These are phyloP conservation scores for Globisporangium spiculum DNA, from an alignment of 352 stramenopile genomes.

Conservation along the genomic window DNA sequence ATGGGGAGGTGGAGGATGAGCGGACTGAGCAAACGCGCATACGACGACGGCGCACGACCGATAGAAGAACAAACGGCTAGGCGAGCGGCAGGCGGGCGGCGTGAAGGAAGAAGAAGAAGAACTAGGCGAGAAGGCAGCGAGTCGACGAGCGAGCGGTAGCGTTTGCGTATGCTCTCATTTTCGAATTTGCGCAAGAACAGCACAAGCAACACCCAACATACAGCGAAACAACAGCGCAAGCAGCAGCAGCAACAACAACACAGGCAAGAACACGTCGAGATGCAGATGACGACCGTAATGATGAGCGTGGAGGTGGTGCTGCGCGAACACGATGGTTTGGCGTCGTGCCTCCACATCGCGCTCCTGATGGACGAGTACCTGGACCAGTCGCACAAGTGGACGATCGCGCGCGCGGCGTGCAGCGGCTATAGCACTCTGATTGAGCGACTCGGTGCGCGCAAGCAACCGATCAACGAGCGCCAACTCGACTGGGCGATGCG, in stretches of 20 bases:
- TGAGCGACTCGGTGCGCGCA: constrained; percentile 36
- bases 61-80: neutral
- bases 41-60: constrained; percentile 2
- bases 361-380: constrained; percentile 48
- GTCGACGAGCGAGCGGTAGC: neutral
- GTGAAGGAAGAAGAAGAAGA: neutral
- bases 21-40: neutral
- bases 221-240: neutral
- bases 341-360: constrained; percentile 42
- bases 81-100: neutral
- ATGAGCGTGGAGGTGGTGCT: constrained; percentile 41
- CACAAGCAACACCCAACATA: neutral
- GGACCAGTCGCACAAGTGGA: constrained; percentile 60
- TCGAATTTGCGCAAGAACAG: neutral
- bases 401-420: constrained; percentile 50
- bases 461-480: constrained; percentile 35
- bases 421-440: constrained; percentile 53
- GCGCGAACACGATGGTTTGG: constrained; percentile 43
- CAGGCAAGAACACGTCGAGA: neutral
- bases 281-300: constrained; percentile 15
- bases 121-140: neutral
- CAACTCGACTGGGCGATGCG: constrained; percentile 71
- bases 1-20: neutral
- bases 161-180: neutral
- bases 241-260: neutral